These are phyloP conservation scores for Themeda triandra DNA, from an alignment of 176 grass and related monocot genomes.

Conservation along the genomic window DNA sequence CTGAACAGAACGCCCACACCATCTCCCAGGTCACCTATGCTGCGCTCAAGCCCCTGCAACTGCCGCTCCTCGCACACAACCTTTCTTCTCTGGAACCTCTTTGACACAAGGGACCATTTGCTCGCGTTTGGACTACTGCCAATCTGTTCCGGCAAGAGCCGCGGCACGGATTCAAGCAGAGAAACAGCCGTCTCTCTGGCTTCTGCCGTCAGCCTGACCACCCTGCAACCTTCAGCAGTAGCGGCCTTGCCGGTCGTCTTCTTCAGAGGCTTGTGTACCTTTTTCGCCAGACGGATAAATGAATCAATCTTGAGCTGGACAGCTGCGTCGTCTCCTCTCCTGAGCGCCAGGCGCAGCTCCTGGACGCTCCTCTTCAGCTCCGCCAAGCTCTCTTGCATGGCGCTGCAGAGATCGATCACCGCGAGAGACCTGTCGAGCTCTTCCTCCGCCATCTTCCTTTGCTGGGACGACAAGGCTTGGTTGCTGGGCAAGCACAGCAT, in stretches of 20 bases:
- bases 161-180: constrained; percentile 18
- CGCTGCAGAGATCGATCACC: constrained; percentile 36
- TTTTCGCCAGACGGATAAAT: constrained; percentile 12
- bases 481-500: constrained; percentile 41
- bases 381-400: constrained; percentile 23
- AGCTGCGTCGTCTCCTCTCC: constrained; percentile 8
- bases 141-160: too few species aligned
- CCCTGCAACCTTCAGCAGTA: background rate
- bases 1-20: constrained; percentile 23
- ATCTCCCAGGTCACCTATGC: constrained; percentile 33
- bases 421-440: constrained; percentile 40
- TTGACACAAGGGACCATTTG: constrained; percentile 52
- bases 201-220: background rate
- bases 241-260: constrained; percentile 18
- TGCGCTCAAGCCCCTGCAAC: constrained; percentile 37
- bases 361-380: constrained; percentile 25
- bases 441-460: constrained; percentile 35
- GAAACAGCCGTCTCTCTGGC: constrained; percentile 21
- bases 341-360: constrained; percentile 30
- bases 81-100: constrained; percentile 36
- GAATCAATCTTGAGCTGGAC: constrained; percentile 26
- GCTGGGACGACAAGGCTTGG: constrained; percentile 4
- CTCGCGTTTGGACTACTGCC: background rate
- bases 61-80: constrained; percentile 33
- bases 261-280: constrained; percentile 36